Percentiles rank a stretch among this genome's conserved stretches.
Conservation (phyloP, 768 basidiomycete species). For the Porphyrellus cyaneotinctus region DNA sequence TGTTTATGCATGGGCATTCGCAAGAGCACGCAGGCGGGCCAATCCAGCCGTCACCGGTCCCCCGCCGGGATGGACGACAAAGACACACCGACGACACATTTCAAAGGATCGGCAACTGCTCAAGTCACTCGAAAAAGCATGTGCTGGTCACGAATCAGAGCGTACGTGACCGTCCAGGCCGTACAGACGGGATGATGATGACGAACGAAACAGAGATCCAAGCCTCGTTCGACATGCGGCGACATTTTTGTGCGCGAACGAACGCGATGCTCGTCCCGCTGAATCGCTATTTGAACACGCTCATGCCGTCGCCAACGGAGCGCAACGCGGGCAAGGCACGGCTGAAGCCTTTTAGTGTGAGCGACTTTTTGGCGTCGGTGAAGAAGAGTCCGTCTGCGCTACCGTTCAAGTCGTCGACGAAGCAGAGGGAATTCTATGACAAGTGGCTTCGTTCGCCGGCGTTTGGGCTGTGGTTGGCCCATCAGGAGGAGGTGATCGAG, state of each 20-base stretch:
- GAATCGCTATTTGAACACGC: conserved; percentile 84
- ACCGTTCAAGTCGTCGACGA: conserved; percentile 66
- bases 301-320: conserved; percentile 70
- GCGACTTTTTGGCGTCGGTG: conserved; percentile 68
- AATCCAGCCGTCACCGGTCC: conserved; percentile 41
- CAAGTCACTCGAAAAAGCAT: conserved; percentile 65
- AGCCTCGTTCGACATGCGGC: conserved; percentile 62
- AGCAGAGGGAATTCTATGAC: conserved; percentile 72
- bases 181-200: background rate
- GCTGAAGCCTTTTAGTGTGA: conserved; percentile 66
- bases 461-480: conserved; percentile 77
- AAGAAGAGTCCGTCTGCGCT: conserved; percentile 65
- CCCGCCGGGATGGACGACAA: conserved; percentile 70
- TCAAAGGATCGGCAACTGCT: conserved; percentile 79
- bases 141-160: conserved; percentile 42
- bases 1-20: background rate
- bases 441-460: conserved; percentile 70
- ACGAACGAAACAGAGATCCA: conserved; percentile 44
- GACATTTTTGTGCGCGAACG: conserved; percentile 83
- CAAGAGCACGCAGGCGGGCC: conserved; percentile 6
- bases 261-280: conserved; percentile 85
- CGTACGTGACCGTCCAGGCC: conserved; percentile 38
- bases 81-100: conserved; percentile 76
- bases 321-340: conserved; percentile 31
- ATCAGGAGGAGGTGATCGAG: conserved; percentile 69